Evolutionary conservation across 805 yeast species (phyloP).

Genomic region (Cyberlindnera meyerae): DNA sequence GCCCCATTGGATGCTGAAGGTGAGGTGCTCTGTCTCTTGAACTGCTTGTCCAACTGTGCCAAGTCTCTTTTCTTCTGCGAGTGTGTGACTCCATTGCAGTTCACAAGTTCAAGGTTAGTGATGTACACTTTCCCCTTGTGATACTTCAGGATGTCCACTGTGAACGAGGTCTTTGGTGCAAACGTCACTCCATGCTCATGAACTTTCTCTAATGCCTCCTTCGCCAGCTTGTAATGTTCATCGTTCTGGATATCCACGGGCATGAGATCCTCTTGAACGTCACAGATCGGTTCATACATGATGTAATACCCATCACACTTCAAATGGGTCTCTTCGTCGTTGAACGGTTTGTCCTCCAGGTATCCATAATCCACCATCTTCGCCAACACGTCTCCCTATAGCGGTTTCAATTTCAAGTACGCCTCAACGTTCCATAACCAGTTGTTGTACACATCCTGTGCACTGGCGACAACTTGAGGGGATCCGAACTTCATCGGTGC

Average conservation of each 20-base stretch:
- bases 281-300: slow-evolving; percentile 21
- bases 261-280: slow-evolving; percentile 11
- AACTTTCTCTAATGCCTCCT: slow-evolving; percentile 14
- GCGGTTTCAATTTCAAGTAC: slow-evolving; percentile 10
- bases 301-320: slow-evolving; percentile 26
- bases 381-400: slow-evolving; percentile 24
- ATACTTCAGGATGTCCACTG: slow-evolving; percentile 16
- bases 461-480: slow-evolving; percentile 6
- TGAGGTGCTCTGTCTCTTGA: too few species aligned
- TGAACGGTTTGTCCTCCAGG: slow-evolving; percentile 23
- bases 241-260: slow-evolving; percentile 12
- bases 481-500: slow-evolving; percentile 8
- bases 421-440: slow-evolving; percentile 24
- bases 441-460: slow-evolving; percentile 14
- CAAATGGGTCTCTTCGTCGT: slow-evolving; percentile 18
- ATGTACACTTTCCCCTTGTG: slow-evolving; percentile 18
- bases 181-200: slow-evolving; percentile 22
- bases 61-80: slow-evolving; percentile 13
- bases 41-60: slow-evolving; percentile 12
- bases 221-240: slow-evolving; percentile 14
- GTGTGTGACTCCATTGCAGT: neutral
- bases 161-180: slow-evolving; percentile 14
- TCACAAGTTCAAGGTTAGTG: slow-evolving; percentile 23
- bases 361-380: slow-evolving; percentile 24
- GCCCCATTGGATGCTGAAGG: too few species aligned